Conservation (phyloP, 2,329 filamentous ascomycete species). For the Phialemonium atrogriseum region DNA sequence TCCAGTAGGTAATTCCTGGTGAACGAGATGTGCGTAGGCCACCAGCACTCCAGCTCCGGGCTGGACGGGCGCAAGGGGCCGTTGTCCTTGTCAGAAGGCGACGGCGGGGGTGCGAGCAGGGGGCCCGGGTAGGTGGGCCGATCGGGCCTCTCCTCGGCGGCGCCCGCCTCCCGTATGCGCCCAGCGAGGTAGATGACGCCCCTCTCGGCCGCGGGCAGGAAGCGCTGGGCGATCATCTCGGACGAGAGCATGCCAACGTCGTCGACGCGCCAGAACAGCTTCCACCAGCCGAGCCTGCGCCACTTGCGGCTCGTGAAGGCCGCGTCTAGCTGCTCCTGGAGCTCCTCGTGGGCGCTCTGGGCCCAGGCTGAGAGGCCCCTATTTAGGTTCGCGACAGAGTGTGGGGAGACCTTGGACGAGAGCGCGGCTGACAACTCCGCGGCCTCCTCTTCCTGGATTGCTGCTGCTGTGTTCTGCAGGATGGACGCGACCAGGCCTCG, state of each 20-base stretch:
- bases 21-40: constrained; percentile 67
- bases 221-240: constrained; percentile 68
- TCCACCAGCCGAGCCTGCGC: constrained; percentile 85
- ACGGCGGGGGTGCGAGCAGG: constrained; percentile 6
- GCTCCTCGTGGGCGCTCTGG: constrained; percentile 70
- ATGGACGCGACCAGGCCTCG: constrained; percentile 59
- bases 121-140: constrained; percentile 16
- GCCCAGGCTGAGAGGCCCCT: constrained; percentile 62
- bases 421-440: constrained; percentile 24
- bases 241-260: constrained; percentile 78
- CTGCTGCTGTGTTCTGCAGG: constrained; percentile 42
- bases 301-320: constrained; percentile 71
- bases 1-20: constrained; percentile 58
- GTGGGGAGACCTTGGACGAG: constrained; percentile 21
- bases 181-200: constrained; percentile 78
- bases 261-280: constrained; percentile 89
- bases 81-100: constrained; percentile 1
- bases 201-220: constrained; percentile 71
- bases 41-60: constrained; percentile 32
- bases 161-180: constrained; percentile 29
- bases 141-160: constrained; percentile 6
- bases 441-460: constrained; percentile 42
- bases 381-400: constrained; percentile 42
- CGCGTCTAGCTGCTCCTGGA: constrained; percentile 69
- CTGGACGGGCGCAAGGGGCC: constrained; percentile 6